Base-by-base conservation (phyloP, 768 basidiomycete species). In the Ramaria sp. region DNA sequence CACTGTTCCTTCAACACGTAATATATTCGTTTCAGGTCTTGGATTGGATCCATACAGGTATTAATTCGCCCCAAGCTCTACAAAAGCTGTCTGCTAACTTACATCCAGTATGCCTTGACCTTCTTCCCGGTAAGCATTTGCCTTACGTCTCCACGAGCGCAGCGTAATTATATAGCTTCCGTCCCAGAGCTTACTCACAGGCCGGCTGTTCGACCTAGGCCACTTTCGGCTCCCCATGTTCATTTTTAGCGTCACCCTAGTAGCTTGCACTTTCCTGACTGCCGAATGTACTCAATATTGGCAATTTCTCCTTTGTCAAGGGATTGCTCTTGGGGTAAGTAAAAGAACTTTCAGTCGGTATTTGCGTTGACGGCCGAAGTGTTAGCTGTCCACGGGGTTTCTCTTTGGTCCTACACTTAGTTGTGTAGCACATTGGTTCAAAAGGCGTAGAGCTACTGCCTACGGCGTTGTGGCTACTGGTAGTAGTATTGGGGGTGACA, bases 21-120 rank as follows among this genome's bases (percentile, higher is more conserved):
- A n/a, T 13, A 7, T 30, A 51, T 59, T 51, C 27, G 2, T 5
- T n/a, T 22, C 59, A 88, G 86, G 46, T 79, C 86, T 43, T 90
- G 86, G 87, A 89, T 90, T 34, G 87, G 88, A 5, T 89, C 87
- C 0, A 70, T 83, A 22, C 86, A 88, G 71, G 86, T 81, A 47
- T 3, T 63, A 59, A 27, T 5, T 20, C 59, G 31, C 12, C 7
- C 22, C 51, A 47, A 34, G 24, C 31, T 50, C 17, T 53, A n/a
- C 15, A 10, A 22, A 15, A 42, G 24, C 17, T 45, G 39, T 53
- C 33, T 51, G 49, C 38, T 48, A 7, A 39, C 46, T 56, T 20
- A 4, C 57, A 10, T 30, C 34, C 59, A 65, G 53, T 65, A 65
- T 54, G 54, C 63, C 19, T 56, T 65, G 24, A 59, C 63, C 7